phyloP scores from a whole-genome alignment of 345 rosid genomes.

The Citrus hindsii region DNA sequence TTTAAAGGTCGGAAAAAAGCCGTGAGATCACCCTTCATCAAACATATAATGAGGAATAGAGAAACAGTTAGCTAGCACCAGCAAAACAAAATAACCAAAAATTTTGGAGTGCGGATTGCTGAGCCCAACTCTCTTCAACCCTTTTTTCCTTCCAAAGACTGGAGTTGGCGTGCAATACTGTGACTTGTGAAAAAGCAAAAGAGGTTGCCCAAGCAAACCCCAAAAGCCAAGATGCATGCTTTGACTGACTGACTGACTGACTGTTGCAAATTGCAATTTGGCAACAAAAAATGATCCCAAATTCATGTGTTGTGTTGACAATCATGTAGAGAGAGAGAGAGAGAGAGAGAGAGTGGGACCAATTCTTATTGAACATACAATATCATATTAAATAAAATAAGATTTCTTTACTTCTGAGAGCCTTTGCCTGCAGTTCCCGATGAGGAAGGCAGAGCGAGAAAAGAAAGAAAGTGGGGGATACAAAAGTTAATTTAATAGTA shows the following conservation, averaged over 20 bases:
- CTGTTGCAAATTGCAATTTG: slow-evolving; percentile 10
- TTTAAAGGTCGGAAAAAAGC: too few relatives aligned
- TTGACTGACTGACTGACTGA: slow-evolving; percentile 16
- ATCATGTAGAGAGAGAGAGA: slow-evolving; percentile 18
- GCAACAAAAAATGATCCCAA: slow-evolving; percentile 17
- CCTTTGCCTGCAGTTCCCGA: slow-evolving; percentile 31
- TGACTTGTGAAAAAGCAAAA: too few relatives aligned
- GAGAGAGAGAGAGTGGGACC: slow-evolving; percentile 19
- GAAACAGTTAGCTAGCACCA: neutral
- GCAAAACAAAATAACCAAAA: neutral
- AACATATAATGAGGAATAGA: neutral
- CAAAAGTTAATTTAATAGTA: slow-evolving; percentile 1
- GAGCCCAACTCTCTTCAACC: neutral
- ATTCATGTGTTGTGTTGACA: slow-evolving; percentile 18
- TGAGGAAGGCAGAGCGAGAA: slow-evolving; percentile 15
- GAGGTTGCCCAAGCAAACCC: too few relatives aligned
- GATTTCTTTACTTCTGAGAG: neutral
- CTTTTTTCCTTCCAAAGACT: neutral
- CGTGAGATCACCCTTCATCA: neutral
- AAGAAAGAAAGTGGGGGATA: slow-evolving; percentile 13
- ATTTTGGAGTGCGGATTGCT: too few relatives aligned
- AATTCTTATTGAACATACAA: neutral
- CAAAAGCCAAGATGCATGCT: neutral
- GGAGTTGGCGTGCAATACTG: too few relatives aligned
- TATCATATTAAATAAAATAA: neutral